Conservation (phyloP, 1,284 basidiomycete genomes). For the Cryptococcus jaspeensis region DNA sequence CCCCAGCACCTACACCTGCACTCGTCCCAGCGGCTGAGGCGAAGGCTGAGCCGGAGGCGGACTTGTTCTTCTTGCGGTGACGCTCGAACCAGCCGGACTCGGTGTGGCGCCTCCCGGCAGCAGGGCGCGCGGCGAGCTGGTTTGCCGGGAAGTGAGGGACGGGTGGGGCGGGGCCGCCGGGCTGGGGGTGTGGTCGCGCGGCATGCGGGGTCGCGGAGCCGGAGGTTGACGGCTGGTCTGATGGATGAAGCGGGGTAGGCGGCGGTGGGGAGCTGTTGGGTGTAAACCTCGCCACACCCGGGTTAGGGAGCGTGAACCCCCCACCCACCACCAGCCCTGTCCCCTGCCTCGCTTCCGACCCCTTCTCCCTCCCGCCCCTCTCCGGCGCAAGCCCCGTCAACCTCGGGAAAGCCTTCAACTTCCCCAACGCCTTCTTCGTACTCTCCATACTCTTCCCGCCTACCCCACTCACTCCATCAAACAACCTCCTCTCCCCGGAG, state of each 20-base stretch:
- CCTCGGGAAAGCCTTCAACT: slow-evolving; percentile 38
- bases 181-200: not conserved
- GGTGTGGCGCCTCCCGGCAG: slow-evolving; percentile 16
- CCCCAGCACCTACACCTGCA: too few species aligned
- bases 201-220: not conserved
- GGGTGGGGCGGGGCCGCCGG: not conserved
- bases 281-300: too few species aligned
- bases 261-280: not conserved
- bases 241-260: not conserved
- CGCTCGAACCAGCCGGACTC: slow-evolving; percentile 25
- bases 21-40: not conserved
- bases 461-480: not conserved
- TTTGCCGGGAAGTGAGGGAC: slow-evolving; percentile 1
- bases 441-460: slow-evolving; percentile 25
- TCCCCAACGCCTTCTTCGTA: slow-evolving; percentile 33
- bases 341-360: not conserved
- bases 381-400: not conserved
- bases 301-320: too few species aligned
- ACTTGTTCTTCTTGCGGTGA: slow-evolving; percentile 3
- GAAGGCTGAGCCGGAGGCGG: not conserved
- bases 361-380: not conserved
- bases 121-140: not conserved
- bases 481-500: not conserved
- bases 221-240: not conserved
- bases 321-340: too few species aligned